A percentile compares a stretch with the other conserved stretches of the same genome.
Conservation (phyloP, 306 rosid species). For the Corylus heterophylla region DNA sequence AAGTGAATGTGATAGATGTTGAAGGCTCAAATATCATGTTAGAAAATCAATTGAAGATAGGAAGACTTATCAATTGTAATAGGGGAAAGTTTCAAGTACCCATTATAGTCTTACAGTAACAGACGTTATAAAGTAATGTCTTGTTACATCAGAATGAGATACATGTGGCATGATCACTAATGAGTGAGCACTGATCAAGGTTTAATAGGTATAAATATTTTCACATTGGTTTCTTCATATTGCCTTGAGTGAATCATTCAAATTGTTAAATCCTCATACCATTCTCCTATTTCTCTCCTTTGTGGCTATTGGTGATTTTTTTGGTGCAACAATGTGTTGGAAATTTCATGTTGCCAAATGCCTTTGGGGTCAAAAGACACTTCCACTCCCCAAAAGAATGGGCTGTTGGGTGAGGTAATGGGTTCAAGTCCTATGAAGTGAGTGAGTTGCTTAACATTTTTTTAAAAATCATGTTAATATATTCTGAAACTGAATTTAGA, state of each 20-base stretch:
- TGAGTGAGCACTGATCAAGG: background rate
- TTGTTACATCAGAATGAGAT: background rate
- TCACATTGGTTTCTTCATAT: background rate
- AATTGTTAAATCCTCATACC: background rate
- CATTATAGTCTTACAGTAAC: background rate
- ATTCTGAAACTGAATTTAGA: background rate
- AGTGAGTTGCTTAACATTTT: background rate
- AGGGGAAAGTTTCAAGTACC: background rate
- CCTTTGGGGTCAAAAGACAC: background rate
- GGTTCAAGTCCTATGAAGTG: background rate
- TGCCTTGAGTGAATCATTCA: background rate
- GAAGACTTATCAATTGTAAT: background rate
- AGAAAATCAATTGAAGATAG: background rate
- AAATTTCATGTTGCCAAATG: background rate
- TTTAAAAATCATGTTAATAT: background rate
- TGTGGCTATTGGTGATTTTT: conserved; percentile 8
- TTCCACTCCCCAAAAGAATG: background rate
- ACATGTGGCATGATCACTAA: background rate
- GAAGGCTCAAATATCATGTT: background rate
- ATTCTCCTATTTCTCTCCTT: background rate
- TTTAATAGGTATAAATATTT: background rate
- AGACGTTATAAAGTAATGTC: background rate
- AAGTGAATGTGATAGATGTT: conserved; percentile 1
- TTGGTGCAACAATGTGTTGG: background rate
- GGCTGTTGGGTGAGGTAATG: background rate